Base-by-base conservation (phyloP, 202 grass and related monocot genomes). In the Bolboschoenoplectus hybrid region DNA sequence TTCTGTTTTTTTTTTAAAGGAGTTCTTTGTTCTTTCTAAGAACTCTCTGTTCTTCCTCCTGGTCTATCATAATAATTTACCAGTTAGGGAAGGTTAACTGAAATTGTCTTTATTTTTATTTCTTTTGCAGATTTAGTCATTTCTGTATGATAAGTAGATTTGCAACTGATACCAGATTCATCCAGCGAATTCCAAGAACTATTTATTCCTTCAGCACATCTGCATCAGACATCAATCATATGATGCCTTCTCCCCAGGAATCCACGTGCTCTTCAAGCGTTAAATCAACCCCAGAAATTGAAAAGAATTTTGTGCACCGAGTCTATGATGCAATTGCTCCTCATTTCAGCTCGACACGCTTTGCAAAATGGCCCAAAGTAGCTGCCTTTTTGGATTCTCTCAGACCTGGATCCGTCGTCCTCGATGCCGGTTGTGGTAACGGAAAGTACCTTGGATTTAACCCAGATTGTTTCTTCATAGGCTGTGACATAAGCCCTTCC, bases 331-430 rank as follows among this genome's bases (percentile, higher is more conserved):
- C 93, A 43, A 98, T 99, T 56, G 97, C 97, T 35, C 97, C 97
- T 2, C 97, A 99, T 84, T 97, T 99, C 85, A 94, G 89, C 77
- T 87, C 93, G 5, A 99, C 93, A 1, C 81, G 97, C 5, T 99
- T 99, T 82, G 93, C 97, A 14, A 99, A 97, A 82, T 99, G 97
- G 97, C 97, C 97, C 16, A 96, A 96, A 91, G 97, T 99, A 64
- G 91, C 90, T 2, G 86, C 71, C 40, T 96, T 99, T 83, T 89
- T 99, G 70, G 89, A 96, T 85, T 96, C 90, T 14, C 70, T 96
- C 61, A 90, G 19, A 45, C 69, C 89, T 17, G 93, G 92, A 47
- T 99, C 97, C 0, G 49, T 96, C 58, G 84, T 99, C 73, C 83
- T 99, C 40, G 97, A 99, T 86, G 97, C 91, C 6, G 97, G 97